Evolutionary conservation across 2,329 filamentous ascomycete species (phyloP), one percentile per base, ranked within the genome.

Genomic region (Aspergillus texensis): DNA sequence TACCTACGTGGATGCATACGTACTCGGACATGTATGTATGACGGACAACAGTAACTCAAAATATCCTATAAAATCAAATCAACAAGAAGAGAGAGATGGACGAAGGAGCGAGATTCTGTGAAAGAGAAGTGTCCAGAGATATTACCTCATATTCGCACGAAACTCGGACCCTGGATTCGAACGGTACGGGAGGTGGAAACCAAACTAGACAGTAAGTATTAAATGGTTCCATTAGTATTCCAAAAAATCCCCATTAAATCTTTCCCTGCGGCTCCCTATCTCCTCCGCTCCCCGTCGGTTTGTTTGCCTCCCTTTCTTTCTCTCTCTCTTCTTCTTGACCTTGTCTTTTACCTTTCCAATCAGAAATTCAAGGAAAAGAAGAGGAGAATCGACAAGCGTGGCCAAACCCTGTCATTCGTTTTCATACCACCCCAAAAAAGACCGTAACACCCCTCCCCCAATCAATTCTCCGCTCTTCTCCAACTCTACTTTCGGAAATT

Each of bases 401-500:
- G 45, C 6, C 30, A n/a, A 36, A 8, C n/a, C 50, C 26, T 39
- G 54, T 53, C 60, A 57, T 62, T 62, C 60, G 55, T 60, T 62
- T 60, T 60, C 34, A 34, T 53, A 8, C 39, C 34, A 46, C 32
- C 30, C 6, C n/a, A 34, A 34, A n/a, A n/a, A 28, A 34, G 45
- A 30, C 30, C 34, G n/a, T 39, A 34, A 34, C 32, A 11, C 52
- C 48, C 48, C 55, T 53, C 26, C 26, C 55, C 43, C 57, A 63
- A 48, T 28, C 55, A 61, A 61, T 65, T 60, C 64, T 66, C 64
- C 63, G 57, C 64, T 62, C 52, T 61, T 59, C 59, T 62, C 54
- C 63, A 59, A 39, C 39, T 58, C 50, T 63, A 63, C 67, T 39
- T n/a, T 57, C 63, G 60, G 63, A 67, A 63, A 59, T 60, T 62